These are phyloP conservation scores for Lentinula aciculospora DNA, from an alignment of 768 basidiomycete species.

Conservation along the genomic window DNA sequence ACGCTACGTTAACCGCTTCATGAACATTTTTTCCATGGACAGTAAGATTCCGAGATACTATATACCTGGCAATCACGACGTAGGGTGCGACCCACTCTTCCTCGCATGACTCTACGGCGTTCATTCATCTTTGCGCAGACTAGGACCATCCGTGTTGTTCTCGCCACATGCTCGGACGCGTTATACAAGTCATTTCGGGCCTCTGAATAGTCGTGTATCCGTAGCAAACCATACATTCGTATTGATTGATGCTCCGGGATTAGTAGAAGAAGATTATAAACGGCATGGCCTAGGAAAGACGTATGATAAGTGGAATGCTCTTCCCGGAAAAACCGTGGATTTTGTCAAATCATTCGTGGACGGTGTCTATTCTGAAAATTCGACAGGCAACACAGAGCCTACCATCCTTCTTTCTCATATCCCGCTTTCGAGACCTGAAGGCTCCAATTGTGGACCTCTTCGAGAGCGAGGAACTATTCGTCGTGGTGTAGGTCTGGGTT, in stretches of 20 bases:
- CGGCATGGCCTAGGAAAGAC: conserved; percentile 35
- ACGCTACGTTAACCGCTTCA: conserved; percentile 61
- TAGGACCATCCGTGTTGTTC: conserved; percentile 38
- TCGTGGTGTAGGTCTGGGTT: conserved; percentile 72
- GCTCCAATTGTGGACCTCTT: conserved; percentile 66
- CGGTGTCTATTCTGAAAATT: conserved; percentile 8
- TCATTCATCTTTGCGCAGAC: conserved; percentile 22
- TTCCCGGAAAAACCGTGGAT: conserved; percentile 46
- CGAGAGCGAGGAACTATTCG: conserved; percentile 73
- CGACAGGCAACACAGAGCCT: conserved; percentile 23
- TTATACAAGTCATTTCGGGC: conserved; percentile 74
- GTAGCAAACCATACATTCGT: conserved; percentile 71
- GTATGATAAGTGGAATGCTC: conserved; percentile 42
- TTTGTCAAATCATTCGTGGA: conserved; percentile 38
- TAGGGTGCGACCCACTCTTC: conserved; percentile 43
- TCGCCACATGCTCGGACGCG: conserved; percentile 44
- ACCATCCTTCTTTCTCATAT: conserved; percentile 83
- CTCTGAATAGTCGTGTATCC: conserved; percentile 54
- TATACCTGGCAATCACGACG: conserved; percentile 90
- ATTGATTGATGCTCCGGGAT: conserved; percentile 66
- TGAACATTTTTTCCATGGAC: conserved; percentile 55
- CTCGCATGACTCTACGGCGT: conserved; percentile 1
- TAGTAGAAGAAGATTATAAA: conserved; percentile 68
- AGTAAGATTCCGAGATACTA: conserved; percentile 52
- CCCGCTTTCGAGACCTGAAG: conserved; percentile 73